Evolutionary conservation across 73 alveolate species (phyloP).

Genomic region (Effrenium voratum): DNA sequence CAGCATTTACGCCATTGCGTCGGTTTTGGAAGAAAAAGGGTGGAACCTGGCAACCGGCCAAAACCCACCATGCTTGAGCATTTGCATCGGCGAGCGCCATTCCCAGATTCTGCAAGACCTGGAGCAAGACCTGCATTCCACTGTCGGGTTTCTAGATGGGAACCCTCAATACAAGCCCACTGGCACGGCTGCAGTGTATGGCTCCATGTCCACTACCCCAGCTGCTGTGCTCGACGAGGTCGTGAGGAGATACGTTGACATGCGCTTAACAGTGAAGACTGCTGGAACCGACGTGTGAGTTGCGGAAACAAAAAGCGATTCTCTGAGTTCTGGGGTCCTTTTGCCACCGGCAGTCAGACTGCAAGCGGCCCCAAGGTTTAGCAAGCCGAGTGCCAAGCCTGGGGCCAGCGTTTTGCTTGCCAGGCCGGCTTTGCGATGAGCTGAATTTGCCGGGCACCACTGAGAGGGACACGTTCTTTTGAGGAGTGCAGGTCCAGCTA

Average conservation of each 20-base stretch:
- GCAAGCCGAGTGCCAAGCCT: neutral
- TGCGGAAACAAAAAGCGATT: neutral
- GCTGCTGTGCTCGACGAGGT: constrained; percentile 51
- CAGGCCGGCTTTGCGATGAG: constrained; percentile 40
- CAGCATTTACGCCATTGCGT: constrained; percentile 71
- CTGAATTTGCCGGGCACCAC: neutral
- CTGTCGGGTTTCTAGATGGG: constrained; percentile 13
- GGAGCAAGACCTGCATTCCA: constrained; percentile 36
- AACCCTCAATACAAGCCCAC: constrained; percentile 69
- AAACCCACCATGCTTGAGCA: constrained; percentile 41
- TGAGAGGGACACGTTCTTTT: too few relatives aligned
- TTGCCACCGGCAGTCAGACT: neutral
- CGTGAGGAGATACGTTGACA: constrained; percentile 51
- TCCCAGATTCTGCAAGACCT: constrained; percentile 6
- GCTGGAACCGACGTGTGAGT: too few relatives aligned
- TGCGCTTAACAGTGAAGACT: constrained; percentile 51
- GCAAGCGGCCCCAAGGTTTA: neutral
- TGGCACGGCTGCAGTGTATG: constrained; percentile 80
- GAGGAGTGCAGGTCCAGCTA: too few relatives aligned
- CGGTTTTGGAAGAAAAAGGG: constrained; percentile 67
- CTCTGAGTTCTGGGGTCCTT: neutral
- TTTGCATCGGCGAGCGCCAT: constrained; percentile 75
- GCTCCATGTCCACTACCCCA: constrained; percentile 77
- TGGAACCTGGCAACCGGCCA: constrained; percentile 83
- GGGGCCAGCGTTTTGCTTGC: neutral